phyloP scores from a whole-genome alignment of 2,329 filamentous ascomycete genomes.

The Penicillium sp. region DNA sequence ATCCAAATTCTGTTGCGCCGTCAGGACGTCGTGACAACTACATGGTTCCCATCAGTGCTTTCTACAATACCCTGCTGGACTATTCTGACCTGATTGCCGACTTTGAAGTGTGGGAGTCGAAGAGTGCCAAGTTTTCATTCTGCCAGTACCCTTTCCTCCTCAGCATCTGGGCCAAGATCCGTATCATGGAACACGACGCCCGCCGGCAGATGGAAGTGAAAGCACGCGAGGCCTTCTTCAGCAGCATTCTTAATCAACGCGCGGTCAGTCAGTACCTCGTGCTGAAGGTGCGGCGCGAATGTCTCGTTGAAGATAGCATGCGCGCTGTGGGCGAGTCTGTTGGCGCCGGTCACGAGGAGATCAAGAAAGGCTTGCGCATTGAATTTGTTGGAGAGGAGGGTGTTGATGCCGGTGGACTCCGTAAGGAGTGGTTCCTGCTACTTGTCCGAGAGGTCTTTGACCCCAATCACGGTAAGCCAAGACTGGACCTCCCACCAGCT shows the following conservation, averaged over 20 bases:
- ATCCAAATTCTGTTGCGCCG: constrained; percentile 42
- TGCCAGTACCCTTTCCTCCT: constrained; percentile 92
- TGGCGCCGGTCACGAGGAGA: constrained; percentile 76
- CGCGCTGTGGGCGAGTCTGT: constrained; percentile 83
- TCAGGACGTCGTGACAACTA: constrained; percentile 60
- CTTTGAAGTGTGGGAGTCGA: constrained; percentile 84
- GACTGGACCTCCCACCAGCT: background rate
- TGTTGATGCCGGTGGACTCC: constrained; percentile 82
- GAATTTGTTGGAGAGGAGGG: constrained; percentile 88
- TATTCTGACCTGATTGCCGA: constrained; percentile 82
- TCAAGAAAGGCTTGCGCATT: constrained; percentile 87
- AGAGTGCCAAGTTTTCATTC: constrained; percentile 75
- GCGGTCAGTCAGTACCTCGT: constrained; percentile 76
- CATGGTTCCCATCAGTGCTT: constrained; percentile 76
- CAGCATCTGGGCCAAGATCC: constrained; percentile 89
- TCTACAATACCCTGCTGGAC: constrained; percentile 85
- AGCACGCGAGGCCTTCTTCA: constrained; percentile 86
- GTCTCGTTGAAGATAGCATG: constrained; percentile 84
- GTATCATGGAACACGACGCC: constrained; percentile 85
- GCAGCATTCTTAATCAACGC: constrained; percentile 76
- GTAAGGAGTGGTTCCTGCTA: constrained; percentile 93
- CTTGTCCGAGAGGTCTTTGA: constrained; percentile 89
- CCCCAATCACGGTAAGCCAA: constrained; percentile 73
- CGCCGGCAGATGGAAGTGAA: constrained; percentile 86
- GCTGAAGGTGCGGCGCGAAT: constrained; percentile 77